Evolutionary conservation across 2,329 filamentous ascomycete species (phyloP), one percentile per base, ranked within the genome.

Genomic region (Fusarium illudens): DNA sequence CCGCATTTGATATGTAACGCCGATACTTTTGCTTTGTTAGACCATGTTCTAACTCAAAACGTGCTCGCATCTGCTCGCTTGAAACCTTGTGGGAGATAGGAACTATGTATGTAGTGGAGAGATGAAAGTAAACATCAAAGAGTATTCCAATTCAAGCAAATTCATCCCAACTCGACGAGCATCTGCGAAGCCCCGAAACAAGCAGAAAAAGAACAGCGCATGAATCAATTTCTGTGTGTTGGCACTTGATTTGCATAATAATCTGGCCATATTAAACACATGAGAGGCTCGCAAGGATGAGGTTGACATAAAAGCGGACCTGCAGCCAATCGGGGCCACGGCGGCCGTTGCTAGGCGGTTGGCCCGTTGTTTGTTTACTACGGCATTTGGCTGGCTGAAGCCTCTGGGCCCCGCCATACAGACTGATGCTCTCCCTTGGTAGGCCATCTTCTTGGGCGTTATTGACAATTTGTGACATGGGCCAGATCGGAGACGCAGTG

Each of bases 291-390:
- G 56, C 67, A 72, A 60, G 67, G 71, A 71, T 53, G 51, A 68
- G 64, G 58, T 34, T 54, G 37, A 36, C 30, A 62, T 25, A 58
- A 73, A 68, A 62, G 63, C 27, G 72, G 72, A 22, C 2, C 52
- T 6, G 10, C 9, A 25, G 53, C 22, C 71, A 77, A 77, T 76
- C 39, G 60, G 60, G 34, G 37, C 37, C 32, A 39, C 22, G 12
- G 15, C 22, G 20, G 22, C 65, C 72, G 76, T 77, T 77, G 76
- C 76, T 77, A 70, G 72, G 76, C 68, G 62, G 75, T 75, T 75
- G 72, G 65, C 66, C 65, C 61, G 68, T 72, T 75, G 75, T 77
- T 77, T 77, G 75, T 77, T 77, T 77, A 77, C 75, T 73, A 67
- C 60, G 53, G 60, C 55, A 58, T 53, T 59, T 68, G 51, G 42